Conservation (phyloP, 2,329 filamentous ascomycete species). For the Blumeria graminis region DNA sequence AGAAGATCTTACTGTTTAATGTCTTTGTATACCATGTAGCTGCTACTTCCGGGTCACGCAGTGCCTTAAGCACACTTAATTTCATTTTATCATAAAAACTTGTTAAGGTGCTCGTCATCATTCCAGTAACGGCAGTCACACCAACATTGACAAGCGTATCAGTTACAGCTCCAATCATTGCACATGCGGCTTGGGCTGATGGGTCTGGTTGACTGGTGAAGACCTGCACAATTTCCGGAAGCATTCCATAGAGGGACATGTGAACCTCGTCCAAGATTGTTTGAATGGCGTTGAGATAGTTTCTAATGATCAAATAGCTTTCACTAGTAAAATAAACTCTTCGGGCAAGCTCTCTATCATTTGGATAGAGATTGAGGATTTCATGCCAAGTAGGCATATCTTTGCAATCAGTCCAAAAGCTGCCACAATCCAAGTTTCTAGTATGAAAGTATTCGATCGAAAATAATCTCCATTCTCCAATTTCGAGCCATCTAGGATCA, state of each 20-base stretch:
- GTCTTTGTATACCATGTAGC: background rate
- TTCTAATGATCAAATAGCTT: slow-evolving; percentile 1
- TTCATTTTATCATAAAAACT: background rate
- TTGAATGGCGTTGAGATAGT: slow-evolving; percentile 2
- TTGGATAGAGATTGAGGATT: slow-evolving; percentile 1
- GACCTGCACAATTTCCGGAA: slow-evolving; percentile 1
- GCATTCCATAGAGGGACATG: slow-evolving; percentile 1
- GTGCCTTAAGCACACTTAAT: background rate
- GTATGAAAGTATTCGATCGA: slow-evolving; percentile 1
- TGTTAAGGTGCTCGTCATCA: background rate
- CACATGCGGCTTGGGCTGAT: background rate
- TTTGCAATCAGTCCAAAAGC: slow-evolving; percentile 2
- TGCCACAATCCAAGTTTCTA: slow-evolving; percentile 3
- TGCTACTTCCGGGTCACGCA: background rate
- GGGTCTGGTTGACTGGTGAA: slow-evolving; percentile 1
- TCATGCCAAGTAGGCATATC: background rate
- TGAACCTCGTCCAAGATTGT: slow-evolving; percentile 1
- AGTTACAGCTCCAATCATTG: background rate
- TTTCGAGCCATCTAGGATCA: background rate
- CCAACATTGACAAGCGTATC: background rate
- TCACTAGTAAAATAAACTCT: slow-evolving; percentile 4
- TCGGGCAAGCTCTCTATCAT: slow-evolving; percentile 2
- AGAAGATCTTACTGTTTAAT: background rate
- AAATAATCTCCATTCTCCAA: slow-evolving; percentile 4
- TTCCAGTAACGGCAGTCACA: background rate